Base-by-base conservation (phyloP, 768 basidiomycete species). In the Pleurotus salmoneostramineus region DNA sequence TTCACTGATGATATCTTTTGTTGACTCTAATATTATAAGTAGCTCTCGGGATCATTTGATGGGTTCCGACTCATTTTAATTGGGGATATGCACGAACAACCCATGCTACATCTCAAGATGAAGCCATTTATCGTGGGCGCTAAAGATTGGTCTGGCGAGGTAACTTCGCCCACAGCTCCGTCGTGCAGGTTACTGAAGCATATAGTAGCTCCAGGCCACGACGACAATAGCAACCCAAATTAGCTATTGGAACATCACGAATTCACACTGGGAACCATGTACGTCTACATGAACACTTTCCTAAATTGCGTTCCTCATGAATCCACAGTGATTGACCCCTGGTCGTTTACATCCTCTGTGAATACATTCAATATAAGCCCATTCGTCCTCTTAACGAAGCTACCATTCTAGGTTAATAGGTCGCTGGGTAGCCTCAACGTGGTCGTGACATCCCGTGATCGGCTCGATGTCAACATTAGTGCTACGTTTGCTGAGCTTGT, bases 201-300 rank as follows among this genome's bases (percentile, higher is more conserved):
- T 40, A 50, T 3, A 50, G 43, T 61, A 98, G 96, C 73, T 98
- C 46, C 88, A 89, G 67, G 91, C 93, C 4, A 86, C 88, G 5
- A 89, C 91, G 0, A 87, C 89, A 0, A 76, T 98, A 65, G 85
- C 88, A 21, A 87, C 86, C 2, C 85, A 88, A 50, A 88, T 97
- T 69, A 93, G 87, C 59, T 99, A 97, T 66, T 99, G 94, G 93
- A 99, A 99, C 70, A 72, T 98, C 50, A 87, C 88, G 21, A 98
- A 97, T 67, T 98, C 97, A 49, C 94, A 98, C 66, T 99, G 97
- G 94, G 97, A 98, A 71, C 96, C 97, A 33, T 69, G 90, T 91
- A 66, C 61, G 87, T 72, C 0, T 10, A 56, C 40, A 33, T 10
- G 4, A 49, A 21, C 34, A 34, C 56, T 43, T n/a, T 37, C 15